Conservation (phyloP, 495 filamentous ascomycete genomes). For the Usnea hakonensis region DNA sequence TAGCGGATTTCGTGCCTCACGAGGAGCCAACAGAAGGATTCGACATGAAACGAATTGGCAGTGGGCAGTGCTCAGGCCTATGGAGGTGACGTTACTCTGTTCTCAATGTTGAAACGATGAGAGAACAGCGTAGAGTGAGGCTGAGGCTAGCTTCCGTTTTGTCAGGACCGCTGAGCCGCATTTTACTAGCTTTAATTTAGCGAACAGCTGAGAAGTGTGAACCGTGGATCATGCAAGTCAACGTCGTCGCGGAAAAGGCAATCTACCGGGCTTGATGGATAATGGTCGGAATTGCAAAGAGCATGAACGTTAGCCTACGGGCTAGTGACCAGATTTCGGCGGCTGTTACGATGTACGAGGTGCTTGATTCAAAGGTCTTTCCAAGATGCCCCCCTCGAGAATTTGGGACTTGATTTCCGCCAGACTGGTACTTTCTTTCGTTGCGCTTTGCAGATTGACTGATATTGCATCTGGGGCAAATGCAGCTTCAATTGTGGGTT, state of each 20-base stretch:
- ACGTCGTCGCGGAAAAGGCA: background rate
- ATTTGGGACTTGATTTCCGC: constrained; percentile 53
- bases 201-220: background rate
- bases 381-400: constrained; percentile 38
- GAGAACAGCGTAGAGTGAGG: background rate
- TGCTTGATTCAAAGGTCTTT: constrained; percentile 18
- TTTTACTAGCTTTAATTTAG: background rate
- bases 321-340: constrained; percentile 61
- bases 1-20: background rate
- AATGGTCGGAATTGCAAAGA: constrained; percentile 54
- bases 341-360: constrained; percentile 50
- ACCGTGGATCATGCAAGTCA: background rate
- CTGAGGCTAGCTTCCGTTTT: background rate
- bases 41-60: background rate
- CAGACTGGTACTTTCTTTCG: constrained; percentile 50
- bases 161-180: background rate
- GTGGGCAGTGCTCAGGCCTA: background rate
- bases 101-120: background rate
- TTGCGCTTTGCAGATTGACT: constrained; percentile 56
- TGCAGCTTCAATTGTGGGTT: constrained; percentile 64
- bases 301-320: constrained; percentile 52
- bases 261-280: constrained; percentile 25
- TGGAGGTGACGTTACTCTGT: background rate
- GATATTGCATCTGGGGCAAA: constrained; percentile 71
- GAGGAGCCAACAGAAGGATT: background rate